phyloP scores from a whole-genome alignment of 106 monocot genomes.

The Platanthera guangdongensis region DNA sequence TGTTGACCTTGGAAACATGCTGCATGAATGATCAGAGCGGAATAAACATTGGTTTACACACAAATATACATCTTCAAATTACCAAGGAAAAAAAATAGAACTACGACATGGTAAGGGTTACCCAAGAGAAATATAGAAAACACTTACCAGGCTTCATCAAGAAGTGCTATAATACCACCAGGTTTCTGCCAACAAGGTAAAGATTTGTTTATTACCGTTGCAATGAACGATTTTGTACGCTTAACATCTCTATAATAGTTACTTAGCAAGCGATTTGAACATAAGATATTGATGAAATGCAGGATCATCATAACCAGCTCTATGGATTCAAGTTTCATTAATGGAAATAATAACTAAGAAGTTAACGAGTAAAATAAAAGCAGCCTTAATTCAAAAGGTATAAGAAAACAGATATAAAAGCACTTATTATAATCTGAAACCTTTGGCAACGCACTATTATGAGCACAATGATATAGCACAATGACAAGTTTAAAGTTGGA shows the following conservation, averaged over 20 bases:
- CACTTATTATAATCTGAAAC: not conserved
- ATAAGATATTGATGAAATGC: not conserved
- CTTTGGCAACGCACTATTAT: not conserved
- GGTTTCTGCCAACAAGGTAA: slow-evolving; percentile 57
- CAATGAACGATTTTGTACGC: not conserved
- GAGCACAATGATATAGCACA: not conserved
- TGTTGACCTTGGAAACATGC: slow-evolving; percentile 92
- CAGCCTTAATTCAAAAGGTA: not conserved
- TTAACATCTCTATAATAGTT: not conserved
- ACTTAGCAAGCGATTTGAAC: not conserved
- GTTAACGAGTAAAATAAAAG: not conserved
- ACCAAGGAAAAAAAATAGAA: not conserved
- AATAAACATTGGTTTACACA: not conserved
- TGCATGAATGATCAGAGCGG: slow-evolving; percentile 20
- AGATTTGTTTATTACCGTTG: not conserved
- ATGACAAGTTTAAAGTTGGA: too few relatives aligned
- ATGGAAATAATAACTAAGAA: not conserved
- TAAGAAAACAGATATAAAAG: not conserved
- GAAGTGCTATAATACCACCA: slow-evolving; percentile 75
- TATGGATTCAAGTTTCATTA: not conserved
- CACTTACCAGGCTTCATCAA: slow-evolving; percentile 89
- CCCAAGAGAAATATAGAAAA: not conserved
- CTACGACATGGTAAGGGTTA: not conserved
- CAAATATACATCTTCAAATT: not conserved
- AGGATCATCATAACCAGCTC: not conserved